Conservation (phyloP, 1,284 basidiomycete genomes). For the Boletellus deceptivus region DNA sequence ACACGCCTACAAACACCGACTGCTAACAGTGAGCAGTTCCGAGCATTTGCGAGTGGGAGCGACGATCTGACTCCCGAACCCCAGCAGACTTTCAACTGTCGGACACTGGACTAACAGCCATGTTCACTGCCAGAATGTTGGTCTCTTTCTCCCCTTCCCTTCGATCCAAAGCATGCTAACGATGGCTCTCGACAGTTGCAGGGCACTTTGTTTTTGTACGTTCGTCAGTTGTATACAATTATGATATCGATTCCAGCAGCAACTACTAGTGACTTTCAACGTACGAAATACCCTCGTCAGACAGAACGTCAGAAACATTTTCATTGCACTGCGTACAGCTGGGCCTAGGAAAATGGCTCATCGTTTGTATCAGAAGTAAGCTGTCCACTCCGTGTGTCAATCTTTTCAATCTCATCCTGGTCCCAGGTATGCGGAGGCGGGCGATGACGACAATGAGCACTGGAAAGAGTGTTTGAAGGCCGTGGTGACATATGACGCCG, state of each 20-base stretch:
- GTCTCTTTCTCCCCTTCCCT: not conserved
- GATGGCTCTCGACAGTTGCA: slow-evolving; percentile 14
- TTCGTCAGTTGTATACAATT: slow-evolving; percentile 1
- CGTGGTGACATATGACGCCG: slow-evolving; percentile 17
- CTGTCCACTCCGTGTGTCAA: fast-evolving
- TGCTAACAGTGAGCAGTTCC: slow-evolving; percentile 10
- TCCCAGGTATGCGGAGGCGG: slow-evolving; percentile 14
- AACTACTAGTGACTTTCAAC: slow-evolving; percentile 20
- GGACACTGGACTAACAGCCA: slow-evolving; percentile 19
- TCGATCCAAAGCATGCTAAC: not conserved
- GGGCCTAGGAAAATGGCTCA: not conserved
- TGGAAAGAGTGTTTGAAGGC: slow-evolving; percentile 14
- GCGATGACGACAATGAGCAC: not conserved
- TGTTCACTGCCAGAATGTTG: slow-evolving; percentile 15
- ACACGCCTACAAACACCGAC: slow-evolving; percentile 11
- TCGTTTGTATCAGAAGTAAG: slow-evolving; percentile 17
- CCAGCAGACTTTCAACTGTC: slow-evolving; percentile 17
- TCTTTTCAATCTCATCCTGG: not conserved
- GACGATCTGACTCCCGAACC: not conserved
- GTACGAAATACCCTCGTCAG: not conserved
- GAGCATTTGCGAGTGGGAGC: not conserved
- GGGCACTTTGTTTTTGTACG: slow-evolving; percentile 26
- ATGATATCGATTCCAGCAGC: not conserved
- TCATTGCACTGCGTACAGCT: slow-evolving; percentile 11
- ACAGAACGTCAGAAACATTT: slow-evolving; percentile 13